phyloP scores from a whole-genome alignment of 129 eudicot species.

The Lonicera japonica region DNA sequence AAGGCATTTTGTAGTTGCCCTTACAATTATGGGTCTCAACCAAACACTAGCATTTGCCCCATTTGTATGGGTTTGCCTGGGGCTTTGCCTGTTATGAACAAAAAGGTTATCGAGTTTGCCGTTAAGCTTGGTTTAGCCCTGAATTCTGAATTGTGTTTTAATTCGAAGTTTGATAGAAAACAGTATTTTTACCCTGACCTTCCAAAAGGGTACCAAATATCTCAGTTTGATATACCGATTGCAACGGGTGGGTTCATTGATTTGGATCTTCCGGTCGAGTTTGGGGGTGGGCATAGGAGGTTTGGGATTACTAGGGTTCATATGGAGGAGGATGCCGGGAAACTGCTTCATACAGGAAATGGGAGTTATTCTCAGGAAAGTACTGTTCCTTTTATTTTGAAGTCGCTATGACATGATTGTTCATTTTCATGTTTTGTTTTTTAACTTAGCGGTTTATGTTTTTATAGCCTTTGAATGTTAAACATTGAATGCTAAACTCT shows the following conservation, averaged over 20 bases:
- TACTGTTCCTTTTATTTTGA: not conserved
- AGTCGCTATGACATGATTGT: no score
- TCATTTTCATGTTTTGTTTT: not conserved
- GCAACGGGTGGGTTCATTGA: constrained; percentile 74
- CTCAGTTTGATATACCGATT: constrained; percentile 92
- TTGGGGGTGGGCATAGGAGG: constrained; percentile 93
- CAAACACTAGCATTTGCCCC: constrained; percentile 81
- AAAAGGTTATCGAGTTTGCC: constrained; percentile 77
- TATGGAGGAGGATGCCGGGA: constrained; percentile 99
- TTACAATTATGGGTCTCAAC: constrained; percentile 77
- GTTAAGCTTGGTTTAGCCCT: constrained; percentile 91
- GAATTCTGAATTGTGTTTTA: constrained; percentile 58
- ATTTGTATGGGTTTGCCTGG: constrained; percentile 97
- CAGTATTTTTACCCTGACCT: constrained; percentile 95
- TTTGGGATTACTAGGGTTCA: constrained; percentile 93
- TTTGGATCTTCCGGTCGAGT: constrained; percentile 91
- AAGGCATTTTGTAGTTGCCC: constrained; percentile 93
- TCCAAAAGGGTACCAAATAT: constrained; percentile 95
- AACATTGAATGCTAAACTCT: no score
- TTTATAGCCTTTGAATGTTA: not conserved
- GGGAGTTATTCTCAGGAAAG: constrained; percentile 74
- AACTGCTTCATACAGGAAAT: constrained; percentile 76
- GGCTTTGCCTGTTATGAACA: constrained; percentile 83
- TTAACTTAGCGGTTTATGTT: not conserved
- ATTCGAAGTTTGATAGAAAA: constrained; percentile 91